Percentiles rank a stretch among this genome's conserved stretches.
These are phyloP conservation scores for Cladosporium cucumerinum DNA, from an alignment of 2,329 filamentous ascomycete genomes.

Conservation along the genomic window DNA sequence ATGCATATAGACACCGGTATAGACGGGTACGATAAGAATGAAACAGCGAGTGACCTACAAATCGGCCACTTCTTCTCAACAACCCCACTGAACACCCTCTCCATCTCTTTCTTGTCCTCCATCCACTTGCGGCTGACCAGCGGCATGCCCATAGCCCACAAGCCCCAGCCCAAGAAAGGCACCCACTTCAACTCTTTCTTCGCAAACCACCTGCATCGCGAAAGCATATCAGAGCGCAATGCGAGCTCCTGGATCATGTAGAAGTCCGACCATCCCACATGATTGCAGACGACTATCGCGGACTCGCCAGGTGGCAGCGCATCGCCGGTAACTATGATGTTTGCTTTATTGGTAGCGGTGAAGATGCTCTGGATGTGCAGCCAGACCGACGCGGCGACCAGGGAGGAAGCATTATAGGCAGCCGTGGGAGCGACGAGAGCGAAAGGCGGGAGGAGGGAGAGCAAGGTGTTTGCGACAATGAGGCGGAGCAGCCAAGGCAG, in stretches of 20 bases:
- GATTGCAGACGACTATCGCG: constrained; percentile 59
- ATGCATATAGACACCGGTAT: not conserved
- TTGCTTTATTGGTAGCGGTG: constrained; percentile 51
- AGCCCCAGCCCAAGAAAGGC: constrained; percentile 61
- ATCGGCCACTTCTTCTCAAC: constrained; percentile 53
- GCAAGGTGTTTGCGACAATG: constrained; percentile 49
- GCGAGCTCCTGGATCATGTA: constrained; percentile 62
- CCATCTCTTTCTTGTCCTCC: constrained; percentile 54
- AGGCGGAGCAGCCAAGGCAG: constrained; percentile 55
- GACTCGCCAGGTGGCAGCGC: constrained; percentile 53
- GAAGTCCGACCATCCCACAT: constrained; percentile 61
- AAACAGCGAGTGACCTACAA: constrained; percentile 45
- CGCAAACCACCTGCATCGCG: constrained; percentile 61
- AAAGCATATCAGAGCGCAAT: constrained; percentile 54
- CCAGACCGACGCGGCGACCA: constrained; percentile 55
- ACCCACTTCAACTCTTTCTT: constrained; percentile 59
- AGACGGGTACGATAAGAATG: not conserved
- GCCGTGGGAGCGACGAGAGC: constrained; percentile 41
- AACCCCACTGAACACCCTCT: constrained; percentile 56
- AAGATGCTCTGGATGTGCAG: constrained; percentile 58
- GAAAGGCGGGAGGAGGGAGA: constrained; percentile 36
- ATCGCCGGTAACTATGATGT: constrained; percentile 54
- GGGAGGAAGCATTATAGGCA: constrained; percentile 55
- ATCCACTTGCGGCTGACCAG: constrained; percentile 60
- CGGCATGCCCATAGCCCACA: constrained; percentile 64